Conservation (phyloP, 202 grass and related monocot species). For the Cymbopogon flexuosus region DNA sequence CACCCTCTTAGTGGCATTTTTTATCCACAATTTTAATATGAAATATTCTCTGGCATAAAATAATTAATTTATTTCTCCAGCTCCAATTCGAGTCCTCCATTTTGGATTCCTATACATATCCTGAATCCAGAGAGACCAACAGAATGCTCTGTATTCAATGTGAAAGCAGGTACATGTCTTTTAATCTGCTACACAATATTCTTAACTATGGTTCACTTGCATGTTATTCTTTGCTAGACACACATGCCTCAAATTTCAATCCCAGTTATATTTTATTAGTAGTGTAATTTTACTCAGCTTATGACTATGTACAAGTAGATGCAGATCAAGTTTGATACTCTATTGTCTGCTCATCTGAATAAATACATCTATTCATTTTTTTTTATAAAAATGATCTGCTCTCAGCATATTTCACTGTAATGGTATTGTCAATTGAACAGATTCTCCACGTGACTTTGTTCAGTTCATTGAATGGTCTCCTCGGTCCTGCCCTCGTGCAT, state of each 20-base stretch:
- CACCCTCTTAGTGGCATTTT: not conserved
- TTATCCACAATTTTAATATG: not conserved
- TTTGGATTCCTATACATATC: constrained; percentile 99
- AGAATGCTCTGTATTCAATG: constrained; percentile 92
- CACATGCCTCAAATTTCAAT: not conserved
- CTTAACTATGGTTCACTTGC: not conserved
- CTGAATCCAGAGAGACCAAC: constrained; percentile 97
- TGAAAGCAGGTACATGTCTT: constrained; percentile 75
- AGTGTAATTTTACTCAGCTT: not conserved
- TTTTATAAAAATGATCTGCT: not conserved
- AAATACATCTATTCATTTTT: not conserved
- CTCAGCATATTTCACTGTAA: constrained; percentile 23
- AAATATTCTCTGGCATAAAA: constrained; percentile 17
- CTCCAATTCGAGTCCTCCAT: constrained; percentile 81
- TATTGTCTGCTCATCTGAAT: not conserved
- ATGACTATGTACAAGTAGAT: constrained; percentile 6
- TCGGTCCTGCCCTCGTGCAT: constrained; percentile 73
- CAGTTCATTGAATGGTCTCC: constrained; percentile 99
- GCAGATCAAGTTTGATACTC: not conserved
- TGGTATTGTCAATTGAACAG: constrained; percentile 56
- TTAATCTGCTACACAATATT: constrained; percentile 6
- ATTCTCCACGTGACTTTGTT: constrained; percentile 98
- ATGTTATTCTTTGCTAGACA: constrained; percentile 16
- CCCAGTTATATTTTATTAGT: not conserved
- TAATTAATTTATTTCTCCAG: constrained; percentile 50